Percentiles rank a stretch among this genome's conserved stretches.
Conservation (phyloP, 352 stramenopile species). For the Thalassiosira sp. region DNA sequence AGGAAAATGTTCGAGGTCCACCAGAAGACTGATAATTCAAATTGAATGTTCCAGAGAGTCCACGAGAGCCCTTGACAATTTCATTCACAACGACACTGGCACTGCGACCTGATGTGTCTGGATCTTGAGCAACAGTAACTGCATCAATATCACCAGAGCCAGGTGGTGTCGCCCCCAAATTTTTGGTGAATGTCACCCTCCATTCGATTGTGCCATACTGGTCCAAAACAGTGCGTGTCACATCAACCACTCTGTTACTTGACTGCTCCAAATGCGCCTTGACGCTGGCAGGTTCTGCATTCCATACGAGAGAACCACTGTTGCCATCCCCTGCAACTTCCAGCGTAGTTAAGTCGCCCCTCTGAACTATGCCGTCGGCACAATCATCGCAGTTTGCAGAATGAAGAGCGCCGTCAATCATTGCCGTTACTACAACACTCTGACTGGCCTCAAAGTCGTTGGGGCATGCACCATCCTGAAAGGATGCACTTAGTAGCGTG, state of each 20-base stretch:
- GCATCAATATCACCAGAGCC: constrained; percentile 88
- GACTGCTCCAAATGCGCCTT: constrained; percentile 78
- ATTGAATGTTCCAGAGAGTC: constrained; percentile 88
- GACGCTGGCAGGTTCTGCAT: constrained; percentile 63
- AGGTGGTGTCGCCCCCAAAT: constrained; percentile 87
- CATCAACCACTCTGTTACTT: constrained; percentile 84
- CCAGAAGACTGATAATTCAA: constrained; percentile 88
- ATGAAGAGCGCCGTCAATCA: constrained; percentile 62
- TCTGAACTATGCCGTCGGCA: constrained; percentile 85
- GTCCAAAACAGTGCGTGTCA: constrained; percentile 88
- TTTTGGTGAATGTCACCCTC: constrained; percentile 92
- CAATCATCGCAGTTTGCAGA: constrained; percentile 58
- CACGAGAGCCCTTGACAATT: constrained; percentile 85
- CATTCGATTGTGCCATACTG: constrained; percentile 95
- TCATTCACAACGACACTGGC: constrained; percentile 86
- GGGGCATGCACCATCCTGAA: constrained; percentile 32
- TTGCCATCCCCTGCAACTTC: constrained; percentile 84
- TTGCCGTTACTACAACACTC: constrained; percentile 50
- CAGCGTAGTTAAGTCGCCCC: constrained; percentile 88
- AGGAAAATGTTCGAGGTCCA: constrained; percentile 84
- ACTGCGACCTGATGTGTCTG: constrained; percentile 68
- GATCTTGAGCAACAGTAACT: constrained; percentile 74
- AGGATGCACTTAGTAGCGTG: constrained; percentile 29
- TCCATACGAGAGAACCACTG: constrained; percentile 50
- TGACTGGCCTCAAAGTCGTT: constrained; percentile 56